Percentiles rank a stretch among this genome's conserved stretches.
phyloP scores from a whole-genome alignment of 192 early-diverging fungal genomes.

The Coemansia aciculifera region DNA sequence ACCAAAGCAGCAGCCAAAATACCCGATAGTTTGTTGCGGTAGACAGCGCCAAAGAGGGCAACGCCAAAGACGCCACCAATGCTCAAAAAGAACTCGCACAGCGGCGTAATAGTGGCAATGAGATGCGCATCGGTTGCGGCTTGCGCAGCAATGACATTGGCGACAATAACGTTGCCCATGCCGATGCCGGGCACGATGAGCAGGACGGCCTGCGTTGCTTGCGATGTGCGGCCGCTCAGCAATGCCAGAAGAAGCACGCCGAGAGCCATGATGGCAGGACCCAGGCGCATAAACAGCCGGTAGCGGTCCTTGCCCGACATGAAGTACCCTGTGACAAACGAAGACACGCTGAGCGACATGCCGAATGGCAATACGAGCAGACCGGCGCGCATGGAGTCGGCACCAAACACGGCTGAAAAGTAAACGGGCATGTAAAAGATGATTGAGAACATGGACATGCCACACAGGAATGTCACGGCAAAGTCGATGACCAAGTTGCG shows the following conservation, averaged over 20 bases:
- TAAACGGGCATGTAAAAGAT: conserved; percentile 68
- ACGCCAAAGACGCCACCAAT: conserved; percentile 68
- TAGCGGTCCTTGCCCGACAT: conserved; percentile 63
- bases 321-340: conserved; percentile 68
- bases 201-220: conserved; percentile 58
- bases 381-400: conserved; percentile 72
- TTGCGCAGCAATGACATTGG: conserved; percentile 72
- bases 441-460: conserved; percentile 52
- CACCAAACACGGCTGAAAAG: conserved; percentile 72
- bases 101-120: conserved; percentile 68
- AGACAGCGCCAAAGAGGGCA: conserved; percentile 60
- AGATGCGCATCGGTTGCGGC: conserved; percentile 60
- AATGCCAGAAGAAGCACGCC: conserved; percentile 64
- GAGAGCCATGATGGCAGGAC: conserved; percentile 61
- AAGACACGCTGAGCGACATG: conserved; percentile 65
- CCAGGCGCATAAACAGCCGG: conserved; percentile 65
- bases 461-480: conserved; percentile 42
- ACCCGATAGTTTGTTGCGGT: conserved; percentile 62
- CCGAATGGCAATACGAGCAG: conserved; percentile 79
- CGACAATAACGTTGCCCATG: conserved; percentile 73
- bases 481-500: conserved; percentile 47
- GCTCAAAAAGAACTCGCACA: conserved; percentile 68
- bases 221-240: conserved; percentile 51
- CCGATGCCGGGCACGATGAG: conserved; percentile 74
- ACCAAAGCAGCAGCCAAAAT: conserved; percentile 24